Percentiles rank a stretch among this genome's conserved stretches.
Evolutionary conservation across 179 eudicot species (phyloP).

Genomic region (Beta macrorhiza): DNA sequence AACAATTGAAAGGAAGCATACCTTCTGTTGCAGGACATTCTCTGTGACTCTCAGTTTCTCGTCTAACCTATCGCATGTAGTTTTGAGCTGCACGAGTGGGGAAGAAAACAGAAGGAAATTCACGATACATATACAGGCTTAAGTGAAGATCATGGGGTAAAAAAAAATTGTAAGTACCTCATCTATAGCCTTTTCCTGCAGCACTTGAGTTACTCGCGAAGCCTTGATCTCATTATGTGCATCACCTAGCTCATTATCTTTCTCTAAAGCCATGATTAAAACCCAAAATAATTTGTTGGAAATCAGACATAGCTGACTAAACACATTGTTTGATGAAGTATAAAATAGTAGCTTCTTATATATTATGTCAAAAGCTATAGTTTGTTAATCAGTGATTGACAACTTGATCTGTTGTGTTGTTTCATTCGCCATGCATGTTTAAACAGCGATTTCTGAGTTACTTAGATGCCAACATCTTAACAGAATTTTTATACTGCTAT

Average conservation of each 20-base stretch:
- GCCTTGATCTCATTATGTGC: slow-evolving; percentile 82
- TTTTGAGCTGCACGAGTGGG: slow-evolving; percentile 50
- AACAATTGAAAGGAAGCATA: slow-evolving; percentile 23
- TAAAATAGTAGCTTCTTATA: slow-evolving; percentile 10
- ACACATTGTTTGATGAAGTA: not conserved
- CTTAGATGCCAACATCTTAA: slow-evolving; percentile 14
- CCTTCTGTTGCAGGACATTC: slow-evolving; percentile 74
- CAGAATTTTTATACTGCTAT: not conserved
- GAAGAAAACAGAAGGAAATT: not conserved
- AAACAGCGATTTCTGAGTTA: slow-evolving; percentile 7
- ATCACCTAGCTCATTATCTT: slow-evolving; percentile 60
- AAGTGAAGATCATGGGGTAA: not conserved
- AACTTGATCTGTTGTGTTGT: not conserved
- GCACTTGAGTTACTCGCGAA: slow-evolving; percentile 53
- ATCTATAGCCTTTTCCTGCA: slow-evolving; percentile 74
- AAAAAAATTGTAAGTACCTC: slow-evolving; percentile 48
- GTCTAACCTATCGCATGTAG: slow-evolving; percentile 48
- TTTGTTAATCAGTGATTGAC: slow-evolving; percentile 3
- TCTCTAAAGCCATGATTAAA: slow-evolving; percentile 38
- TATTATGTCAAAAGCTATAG: not conserved
- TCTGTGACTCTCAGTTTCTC: slow-evolving; percentile 56
- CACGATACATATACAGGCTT: not conserved
- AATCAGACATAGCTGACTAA: not conserved
- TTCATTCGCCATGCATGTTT: not conserved
- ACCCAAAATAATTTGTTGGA: not conserved